Evolutionary conservation across 2,329 filamentous ascomycete genomes (phyloP).

Genomic region (Pestalotiopsis sp.): DNA sequence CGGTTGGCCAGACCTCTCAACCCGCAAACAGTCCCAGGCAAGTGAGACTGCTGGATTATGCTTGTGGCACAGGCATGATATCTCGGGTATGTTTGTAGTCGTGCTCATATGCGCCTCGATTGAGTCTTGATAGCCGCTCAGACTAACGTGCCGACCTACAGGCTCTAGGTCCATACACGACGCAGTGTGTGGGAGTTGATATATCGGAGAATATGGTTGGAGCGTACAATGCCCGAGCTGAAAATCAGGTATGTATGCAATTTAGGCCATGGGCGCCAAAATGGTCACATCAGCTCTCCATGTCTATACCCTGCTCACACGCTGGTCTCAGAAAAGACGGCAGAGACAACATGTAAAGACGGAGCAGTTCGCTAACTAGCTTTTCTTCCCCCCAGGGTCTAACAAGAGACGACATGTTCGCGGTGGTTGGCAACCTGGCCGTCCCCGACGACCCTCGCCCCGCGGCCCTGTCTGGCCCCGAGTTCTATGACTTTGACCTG

Average conservation of each 20-base stretch:
- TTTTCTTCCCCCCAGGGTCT: constrained; percentile 43
- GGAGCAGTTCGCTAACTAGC: neutral
- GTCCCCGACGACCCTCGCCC: constrained; percentile 48
- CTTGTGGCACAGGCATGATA: constrained; percentile 71
- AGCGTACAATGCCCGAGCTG: constrained; percentile 64
- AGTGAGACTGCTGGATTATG: constrained; percentile 71
- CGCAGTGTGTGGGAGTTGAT: constrained; percentile 69
- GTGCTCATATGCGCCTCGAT: neutral
- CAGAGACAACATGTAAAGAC: neutral
- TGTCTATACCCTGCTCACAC: neutral
- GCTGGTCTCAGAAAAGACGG: neutral
- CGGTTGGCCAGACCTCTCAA: constrained; percentile 33
- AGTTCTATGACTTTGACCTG: constrained; percentile 72
- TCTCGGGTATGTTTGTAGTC: constrained; percentile 54
- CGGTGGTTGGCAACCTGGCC: constrained; percentile 61
- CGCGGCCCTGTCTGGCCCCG: constrained; percentile 56
- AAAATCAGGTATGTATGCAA: constrained; percentile 48
- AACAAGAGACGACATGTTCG: constrained; percentile 53
- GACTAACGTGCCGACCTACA: constrained; percentile 28
- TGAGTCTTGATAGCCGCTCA: neutral
- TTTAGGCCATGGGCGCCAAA: neutral
- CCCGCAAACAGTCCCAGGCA: constrained; percentile 23
- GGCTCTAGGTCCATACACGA: constrained; percentile 64
- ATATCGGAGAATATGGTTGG: constrained; percentile 72
- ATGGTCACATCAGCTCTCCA: neutral